Evolutionary conservation across 345 rosid species (phyloP), one percentile per base, ranked within the genome.

Genomic region (Citrus cavaleriei): DNA sequence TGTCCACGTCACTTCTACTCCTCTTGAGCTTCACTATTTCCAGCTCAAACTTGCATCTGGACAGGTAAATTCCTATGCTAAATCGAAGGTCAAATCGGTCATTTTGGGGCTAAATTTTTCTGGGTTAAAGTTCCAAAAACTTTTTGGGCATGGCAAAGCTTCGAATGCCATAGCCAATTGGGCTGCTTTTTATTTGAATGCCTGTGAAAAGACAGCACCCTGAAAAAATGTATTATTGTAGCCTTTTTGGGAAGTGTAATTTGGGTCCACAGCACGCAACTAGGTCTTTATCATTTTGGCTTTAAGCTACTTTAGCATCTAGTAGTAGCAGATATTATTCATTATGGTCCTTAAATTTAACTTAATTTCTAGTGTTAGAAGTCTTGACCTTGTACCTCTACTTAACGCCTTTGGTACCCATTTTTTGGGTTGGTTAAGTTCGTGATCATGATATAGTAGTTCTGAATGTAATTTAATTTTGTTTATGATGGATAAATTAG

Each of bases 1-100:
- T 84, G 97, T 96, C 85, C 99, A 96, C 84, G 98, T 96, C 84
- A 96, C 93, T 49, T 83, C 92, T 4, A 82, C 94, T 6, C 97
- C 99, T 18, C 69, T 90, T 6, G 90, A 90, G 74, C 92, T 96
- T 71, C 91, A 85, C 86, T 87, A 88, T 83, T 90, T 85, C 86
- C 95, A 86, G 89, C 98, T 94, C 76, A 86, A 81, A 37, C 74
- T 96, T 46, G 95, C 97, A 77, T 88, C 98, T 40, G 98, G 98
- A 16, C 92, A 88, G 89, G 98, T 92, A 84, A 85, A 54, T 51
- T 54, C 22, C 22, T 54, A 18, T n/a, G 5, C 37, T 55, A 3
- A 8, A 35, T 3, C 19, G 1, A 46, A 58, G 86, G 78, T 32
- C 54, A 73, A 66, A 46, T 46, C 54, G 49, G 78, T 84, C 25